Evolutionary conservation across 83 land plant species (phyloP).

Genomic region (Picea abies): DNA sequence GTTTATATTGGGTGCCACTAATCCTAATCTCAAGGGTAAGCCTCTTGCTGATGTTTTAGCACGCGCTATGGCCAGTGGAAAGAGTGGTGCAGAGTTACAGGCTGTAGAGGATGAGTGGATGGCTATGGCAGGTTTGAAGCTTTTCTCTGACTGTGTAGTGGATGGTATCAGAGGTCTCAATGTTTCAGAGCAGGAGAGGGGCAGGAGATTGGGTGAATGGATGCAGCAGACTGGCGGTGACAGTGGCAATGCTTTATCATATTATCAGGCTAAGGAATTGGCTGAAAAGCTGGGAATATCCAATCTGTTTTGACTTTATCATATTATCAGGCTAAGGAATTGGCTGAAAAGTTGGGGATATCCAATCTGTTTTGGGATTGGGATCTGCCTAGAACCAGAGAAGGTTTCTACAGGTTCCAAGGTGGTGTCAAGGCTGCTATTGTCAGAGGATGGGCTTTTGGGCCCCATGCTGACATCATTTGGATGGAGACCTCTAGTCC

Average conservation of each 20-base stretch:
- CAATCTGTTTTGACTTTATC: no score
- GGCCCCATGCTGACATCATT: slow-evolving; percentile 67
- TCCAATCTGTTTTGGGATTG: slow-evolving; percentile 71
- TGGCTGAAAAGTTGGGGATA: slow-evolving; percentile 61
- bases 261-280: slow-evolving; percentile 49
- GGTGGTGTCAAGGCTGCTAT: slow-evolving; percentile 63
- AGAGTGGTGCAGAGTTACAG: slow-evolving; percentile 69
- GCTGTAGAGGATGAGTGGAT: slow-evolving; percentile 84
- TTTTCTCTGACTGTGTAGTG: slow-evolving; percentile 69
- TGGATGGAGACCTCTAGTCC: slow-evolving; percentile 93
- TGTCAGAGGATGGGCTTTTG: slow-evolving; percentile 71
- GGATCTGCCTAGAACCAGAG: slow-evolving; percentile 73
- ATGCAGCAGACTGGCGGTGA: slow-evolving; percentile 22
- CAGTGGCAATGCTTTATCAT: slow-evolving; percentile 37
- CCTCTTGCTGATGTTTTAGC: slow-evolving; percentile 48
- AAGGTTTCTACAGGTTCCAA: slow-evolving; percentile 67
- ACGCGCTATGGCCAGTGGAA: slow-evolving; percentile 58
- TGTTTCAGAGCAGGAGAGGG: slow-evolving; percentile 44
- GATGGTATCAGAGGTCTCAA: slow-evolving; percentile 59
- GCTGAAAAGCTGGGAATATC: no score
- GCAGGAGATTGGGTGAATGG: slow-evolving; percentile 55
- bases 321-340: slow-evolving; percentile 46
- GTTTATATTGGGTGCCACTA: slow-evolving; percentile 83
- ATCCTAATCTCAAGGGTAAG: slow-evolving; percentile 61
- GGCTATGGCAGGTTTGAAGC: slow-evolving; percentile 52